Evolutionary conservation across 805 yeast genomes (phyloP).

Genomic region (Saccharomycopsis sp.): DNA sequence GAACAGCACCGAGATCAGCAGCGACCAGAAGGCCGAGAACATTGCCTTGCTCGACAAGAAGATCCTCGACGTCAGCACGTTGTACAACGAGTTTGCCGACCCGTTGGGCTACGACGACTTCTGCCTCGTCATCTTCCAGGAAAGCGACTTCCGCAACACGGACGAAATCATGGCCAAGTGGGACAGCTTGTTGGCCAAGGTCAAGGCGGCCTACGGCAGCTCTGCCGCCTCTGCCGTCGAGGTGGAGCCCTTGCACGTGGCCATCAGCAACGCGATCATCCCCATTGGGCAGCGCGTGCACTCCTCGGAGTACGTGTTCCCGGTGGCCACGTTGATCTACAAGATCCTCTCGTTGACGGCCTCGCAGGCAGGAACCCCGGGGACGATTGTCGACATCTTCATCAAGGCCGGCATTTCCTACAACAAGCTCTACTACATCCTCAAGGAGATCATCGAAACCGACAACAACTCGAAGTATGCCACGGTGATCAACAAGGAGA

Average conservation of each 20-base stretch:
- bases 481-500: constrained; percentile 38
- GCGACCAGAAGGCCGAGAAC: constrained; percentile 44
- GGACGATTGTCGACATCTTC: constrained; percentile 56
- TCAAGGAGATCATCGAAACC: constrained; percentile 58
- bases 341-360: constrained; percentile 44
- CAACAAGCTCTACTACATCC: constrained; percentile 57
- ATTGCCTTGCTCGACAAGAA: constrained; percentile 50
- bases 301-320: constrained; percentile 72
- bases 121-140: constrained; percentile 68
- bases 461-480: constrained; percentile 32
- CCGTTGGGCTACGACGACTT: constrained; percentile 84
- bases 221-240: constrained; percentile 17
- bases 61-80: constrained; percentile 64
- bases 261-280: constrained; percentile 24
- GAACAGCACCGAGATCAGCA: constrained; percentile 43
- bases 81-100: constrained; percentile 81
- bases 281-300: constrained; percentile 57
- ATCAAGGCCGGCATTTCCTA: constrained; percentile 55
- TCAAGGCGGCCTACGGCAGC: constrained; percentile 27
- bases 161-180: constrained; percentile 81
- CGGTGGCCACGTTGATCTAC: constrained; percentile 63
- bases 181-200: constrained; percentile 60
- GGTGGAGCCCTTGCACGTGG: constrained; percentile 19
- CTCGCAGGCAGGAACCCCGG: constrained; percentile 25
- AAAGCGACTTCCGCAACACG: constrained; percentile 76